Percentiles rank a stretch among this genome's conserved stretches.
Conservation (phyloP, 1,284 basidiomycete genomes). For the Irpex sp. region DNA sequence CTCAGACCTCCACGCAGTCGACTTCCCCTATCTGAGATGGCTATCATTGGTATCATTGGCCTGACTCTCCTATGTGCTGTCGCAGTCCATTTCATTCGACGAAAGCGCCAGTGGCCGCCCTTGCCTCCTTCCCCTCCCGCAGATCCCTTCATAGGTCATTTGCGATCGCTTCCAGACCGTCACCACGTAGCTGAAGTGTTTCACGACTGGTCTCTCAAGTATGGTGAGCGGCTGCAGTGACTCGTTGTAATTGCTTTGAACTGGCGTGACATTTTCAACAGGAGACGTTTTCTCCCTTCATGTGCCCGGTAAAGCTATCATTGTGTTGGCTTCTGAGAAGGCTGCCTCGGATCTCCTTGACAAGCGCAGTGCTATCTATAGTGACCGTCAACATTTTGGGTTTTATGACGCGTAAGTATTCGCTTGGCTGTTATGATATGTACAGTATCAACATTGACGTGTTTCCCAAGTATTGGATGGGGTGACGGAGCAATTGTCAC, state of each 20-base stretch:
- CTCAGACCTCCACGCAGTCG: no score
- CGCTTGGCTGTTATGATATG: no score
- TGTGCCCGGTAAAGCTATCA: constrained; percentile 1
- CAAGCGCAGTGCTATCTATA: constrained; percentile 17
- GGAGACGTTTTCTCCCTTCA: neutral
- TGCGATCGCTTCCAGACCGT: neutral
- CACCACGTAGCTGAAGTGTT: neutral
- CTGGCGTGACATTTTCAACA: neutral
- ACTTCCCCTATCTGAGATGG: no score
- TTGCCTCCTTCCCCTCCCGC: constrained; percentile 10
- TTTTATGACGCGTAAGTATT: no score
- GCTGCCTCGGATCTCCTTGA: constrained; percentile 15
- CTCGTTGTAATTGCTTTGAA: neutral
- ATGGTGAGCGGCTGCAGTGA: neutral
- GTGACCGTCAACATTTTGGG: neutral
- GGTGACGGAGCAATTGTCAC: neutral
- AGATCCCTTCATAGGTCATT: constrained; percentile 12
- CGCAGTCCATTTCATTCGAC: neutral
- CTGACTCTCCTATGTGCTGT: neutral
- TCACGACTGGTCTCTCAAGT: neutral
- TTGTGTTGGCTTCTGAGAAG: constrained; percentile 6
- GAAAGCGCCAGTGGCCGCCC: neutral
- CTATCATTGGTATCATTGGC: neutral
- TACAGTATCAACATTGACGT: no score
- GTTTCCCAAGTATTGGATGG: neutral